Percentiles rank a stretch among this genome's conserved stretches.
These are phyloP conservation scores for Ananas comosus DNA, from an alignment of 176 grass and related monocot genomes.

Conservation along the genomic window DNA sequence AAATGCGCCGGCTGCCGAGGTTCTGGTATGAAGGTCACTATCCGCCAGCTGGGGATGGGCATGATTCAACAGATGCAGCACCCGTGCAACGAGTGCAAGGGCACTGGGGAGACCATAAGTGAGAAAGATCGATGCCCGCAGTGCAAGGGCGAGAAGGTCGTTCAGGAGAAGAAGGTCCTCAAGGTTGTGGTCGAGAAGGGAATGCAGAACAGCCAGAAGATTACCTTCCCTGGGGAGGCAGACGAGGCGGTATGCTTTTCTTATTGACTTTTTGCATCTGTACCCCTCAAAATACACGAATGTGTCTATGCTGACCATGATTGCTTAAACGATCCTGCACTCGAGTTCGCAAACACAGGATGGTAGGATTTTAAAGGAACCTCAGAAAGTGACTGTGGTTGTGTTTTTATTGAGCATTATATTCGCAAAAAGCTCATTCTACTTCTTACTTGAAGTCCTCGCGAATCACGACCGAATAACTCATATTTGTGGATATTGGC, in stretches of 20 bases:
- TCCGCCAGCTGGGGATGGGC: slow-evolving; percentile 78
- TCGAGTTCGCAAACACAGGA: too few relatives aligned
- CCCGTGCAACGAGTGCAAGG: slow-evolving; percentile 91
- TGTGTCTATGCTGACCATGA: too few relatives aligned
- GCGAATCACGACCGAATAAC: too few relatives aligned
- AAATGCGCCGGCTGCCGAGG: slow-evolving; percentile 90
- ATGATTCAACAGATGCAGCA: slow-evolving; percentile 99
- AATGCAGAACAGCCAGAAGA: slow-evolving; percentile 88
- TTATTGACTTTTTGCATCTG: not conserved
- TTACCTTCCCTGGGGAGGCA: slow-evolving; percentile 96
- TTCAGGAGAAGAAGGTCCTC: slow-evolving; percentile 95
- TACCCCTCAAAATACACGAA: too few relatives aligned
- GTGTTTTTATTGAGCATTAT: too few relatives aligned
- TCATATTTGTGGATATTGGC: slow-evolving; percentile 9
- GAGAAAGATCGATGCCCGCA: slow-evolving; percentile 83
- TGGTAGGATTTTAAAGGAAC: too few relatives aligned
- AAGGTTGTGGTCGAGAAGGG: slow-evolving; percentile 93
- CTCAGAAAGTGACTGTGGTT: too few relatives aligned
- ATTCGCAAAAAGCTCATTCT: too few relatives aligned
- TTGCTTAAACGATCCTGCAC: too few relatives aligned
- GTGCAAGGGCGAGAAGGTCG: slow-evolving; percentile 92
- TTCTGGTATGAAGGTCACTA: slow-evolving; percentile 92
- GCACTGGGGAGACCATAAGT: slow-evolving; percentile 83
- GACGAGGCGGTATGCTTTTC: slow-evolving; percentile 74
- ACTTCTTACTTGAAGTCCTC: too few relatives aligned